Percentiles rank a stretch among this genome's conserved stretches.
Evolutionary conservation across 139 green algal genomes (phyloP).

Genomic region (Volvox reticuliferus): DNA sequence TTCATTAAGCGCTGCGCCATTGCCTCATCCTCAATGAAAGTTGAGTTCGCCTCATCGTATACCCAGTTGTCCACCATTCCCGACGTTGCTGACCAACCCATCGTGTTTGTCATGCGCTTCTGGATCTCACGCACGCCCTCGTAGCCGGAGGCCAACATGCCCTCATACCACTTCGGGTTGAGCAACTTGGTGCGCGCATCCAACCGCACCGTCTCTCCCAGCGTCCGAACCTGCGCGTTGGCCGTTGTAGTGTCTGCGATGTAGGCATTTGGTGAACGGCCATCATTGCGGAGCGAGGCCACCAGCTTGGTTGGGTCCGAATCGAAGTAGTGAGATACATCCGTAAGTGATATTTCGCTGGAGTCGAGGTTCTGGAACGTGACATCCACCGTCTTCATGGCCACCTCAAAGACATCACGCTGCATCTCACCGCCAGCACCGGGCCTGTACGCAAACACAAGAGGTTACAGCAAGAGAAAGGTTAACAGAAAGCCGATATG

Average conservation of each 20-base stretch:
- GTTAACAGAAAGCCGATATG: no score
- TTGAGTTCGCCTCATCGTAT: constrained; percentile 98
- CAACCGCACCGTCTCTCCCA: constrained; percentile 96
- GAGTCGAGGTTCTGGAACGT: constrained; percentile 99
- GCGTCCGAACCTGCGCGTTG: constrained; percentile 97
- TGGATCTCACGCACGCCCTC: constrained; percentile 99
- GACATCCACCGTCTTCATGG: constrained; percentile 98
- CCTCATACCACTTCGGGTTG: constrained; percentile 99
- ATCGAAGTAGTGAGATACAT: constrained; percentile 99
- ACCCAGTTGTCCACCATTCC: constrained; percentile 98
- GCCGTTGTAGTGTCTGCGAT: constrained; percentile 99
- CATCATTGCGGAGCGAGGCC: constrained; percentile 88
- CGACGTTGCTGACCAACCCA: constrained; percentile 97
- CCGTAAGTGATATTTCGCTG: constrained; percentile 97
- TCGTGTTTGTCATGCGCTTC: constrained; percentile 99
- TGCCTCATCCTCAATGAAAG: constrained; percentile 97
- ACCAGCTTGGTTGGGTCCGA: constrained; percentile 99
- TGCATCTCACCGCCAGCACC: constrained; percentile 92
- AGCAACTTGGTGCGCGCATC: constrained; percentile 99
- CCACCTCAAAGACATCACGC: constrained; percentile 92
- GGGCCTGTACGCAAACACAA: constrained; percentile 56
- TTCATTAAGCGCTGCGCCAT: constrained; percentile 97
- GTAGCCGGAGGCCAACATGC: constrained; percentile 96
- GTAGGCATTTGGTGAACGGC: constrained; percentile 90
- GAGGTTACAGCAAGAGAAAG: no score